These are phyloP conservation scores for Juncus inflexus DNA, from an alignment of 176 grass and related monocot genomes.

Conservation along the genomic window DNA sequence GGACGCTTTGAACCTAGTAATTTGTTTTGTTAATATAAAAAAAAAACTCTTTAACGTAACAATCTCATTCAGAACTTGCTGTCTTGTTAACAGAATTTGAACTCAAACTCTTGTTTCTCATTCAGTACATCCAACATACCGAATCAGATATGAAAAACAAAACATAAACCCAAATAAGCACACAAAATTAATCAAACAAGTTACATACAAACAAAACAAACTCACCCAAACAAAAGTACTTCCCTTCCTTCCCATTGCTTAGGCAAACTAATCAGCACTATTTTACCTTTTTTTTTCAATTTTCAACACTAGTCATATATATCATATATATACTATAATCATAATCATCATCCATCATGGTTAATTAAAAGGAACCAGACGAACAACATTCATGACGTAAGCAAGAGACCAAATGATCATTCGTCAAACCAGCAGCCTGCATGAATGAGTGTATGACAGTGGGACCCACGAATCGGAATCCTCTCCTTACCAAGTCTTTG, in stretches of 20 bases:
- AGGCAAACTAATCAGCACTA: constrained; percentile 15
- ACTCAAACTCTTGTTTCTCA: too few species aligned
- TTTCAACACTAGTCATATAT: constrained; percentile 21
- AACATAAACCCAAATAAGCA: constrained; percentile 3
- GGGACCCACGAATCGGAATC: constrained; percentile 88
- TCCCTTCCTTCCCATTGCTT: not conserved
- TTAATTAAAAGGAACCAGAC: too few species aligned
- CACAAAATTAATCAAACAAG: constrained; percentile 10
- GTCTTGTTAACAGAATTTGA: too few species aligned
- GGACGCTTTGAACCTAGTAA: too few species aligned
- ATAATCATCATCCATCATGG: not conserved
- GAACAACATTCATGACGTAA: constrained; percentile 68
- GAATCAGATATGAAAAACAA: not conserved
- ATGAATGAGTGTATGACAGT: constrained; percentile 98
- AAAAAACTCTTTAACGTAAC: too few species aligned
- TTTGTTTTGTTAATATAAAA: too few species aligned
- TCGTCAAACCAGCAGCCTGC: constrained; percentile 93
- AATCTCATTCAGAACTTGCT: too few species aligned
- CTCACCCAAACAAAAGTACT: constrained; percentile 10
- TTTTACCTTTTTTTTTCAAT: constrained; percentile 1
- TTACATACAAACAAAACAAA: not conserved
- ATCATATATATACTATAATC: not conserved
- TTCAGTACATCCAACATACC: too few species aligned
- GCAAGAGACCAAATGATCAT: constrained; percentile 97
- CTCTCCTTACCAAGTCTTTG: constrained; percentile 93